phyloP scores from a whole-genome alignment of 768 basidiomycete genomes.

The Pseudohyphozyma bogoriensis region DNA sequence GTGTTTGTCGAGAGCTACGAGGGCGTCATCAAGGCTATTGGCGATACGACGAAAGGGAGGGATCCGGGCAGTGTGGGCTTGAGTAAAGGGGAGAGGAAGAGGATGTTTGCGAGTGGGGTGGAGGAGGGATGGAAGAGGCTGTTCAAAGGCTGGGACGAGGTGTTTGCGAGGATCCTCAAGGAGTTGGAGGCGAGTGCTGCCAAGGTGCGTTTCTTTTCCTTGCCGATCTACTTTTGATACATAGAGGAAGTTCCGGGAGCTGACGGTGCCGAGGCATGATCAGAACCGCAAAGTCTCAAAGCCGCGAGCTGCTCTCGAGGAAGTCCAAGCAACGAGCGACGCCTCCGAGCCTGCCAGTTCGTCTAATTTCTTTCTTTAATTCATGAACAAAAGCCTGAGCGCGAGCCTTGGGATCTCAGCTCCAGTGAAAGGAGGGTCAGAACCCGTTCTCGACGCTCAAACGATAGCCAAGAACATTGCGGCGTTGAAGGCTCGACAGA shows the following conservation, averaged over 20 bases:
- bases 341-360: background rate
- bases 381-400: background rate
- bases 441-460: constrained; percentile 52
- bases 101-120: constrained; percentile 51
- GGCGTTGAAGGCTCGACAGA: constrained; percentile 71
- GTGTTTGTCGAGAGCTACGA: constrained; percentile 80
- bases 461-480: constrained; percentile 87
- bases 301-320: background rate
- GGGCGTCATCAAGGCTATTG: constrained; percentile 70
- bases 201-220: constrained; percentile 9
- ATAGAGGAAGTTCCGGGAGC: background rate
- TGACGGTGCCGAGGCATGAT: background rate
- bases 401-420: background rate
- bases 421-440: background rate
- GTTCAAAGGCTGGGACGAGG: constrained; percentile 64
- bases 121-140: constrained; percentile 68
- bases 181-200: constrained; percentile 66
- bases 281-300: background rate
- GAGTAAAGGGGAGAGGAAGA: background rate
- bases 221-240: background rate
- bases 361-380: no score
- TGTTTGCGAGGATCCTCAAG: constrained; percentile 66
- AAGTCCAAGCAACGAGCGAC: background rate
- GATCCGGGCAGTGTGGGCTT: constrained; percentile 4
- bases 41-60: constrained; percentile 52